Percentiles rank a stretch among this genome's conserved stretches.
Conservation (phyloP, 139 green algal species). For the Bryopsis sp. region DNA sequence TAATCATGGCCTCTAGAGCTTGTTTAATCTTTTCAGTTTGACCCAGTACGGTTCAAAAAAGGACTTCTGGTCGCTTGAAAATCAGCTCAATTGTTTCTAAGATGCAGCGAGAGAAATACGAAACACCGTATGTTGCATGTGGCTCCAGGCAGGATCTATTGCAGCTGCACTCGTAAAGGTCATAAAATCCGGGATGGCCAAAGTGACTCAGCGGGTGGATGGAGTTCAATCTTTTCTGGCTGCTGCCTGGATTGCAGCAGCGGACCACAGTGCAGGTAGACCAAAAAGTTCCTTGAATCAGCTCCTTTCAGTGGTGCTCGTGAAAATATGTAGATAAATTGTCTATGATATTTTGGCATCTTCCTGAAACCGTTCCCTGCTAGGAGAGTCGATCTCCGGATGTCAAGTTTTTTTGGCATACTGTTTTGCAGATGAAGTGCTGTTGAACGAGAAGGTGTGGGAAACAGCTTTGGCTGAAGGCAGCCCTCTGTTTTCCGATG, state of each 20-base stretch:
- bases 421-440: background rate
- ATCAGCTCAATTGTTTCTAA: background rate
- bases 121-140: too few relatives aligned
- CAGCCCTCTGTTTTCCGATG: background rate
- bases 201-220: background rate
- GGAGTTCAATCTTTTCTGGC: constrained; percentile 10
- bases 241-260: background rate
- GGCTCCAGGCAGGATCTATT: background rate
- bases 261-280: constrained; percentile 3
- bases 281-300: background rate
- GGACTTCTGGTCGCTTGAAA: background rate
- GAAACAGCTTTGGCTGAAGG: background rate
- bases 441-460: background rate
- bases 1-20: background rate
- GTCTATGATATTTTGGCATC: background rate
- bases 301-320: background rate
- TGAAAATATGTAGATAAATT: background rate
- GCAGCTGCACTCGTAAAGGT: constrained; percentile 1
- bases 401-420: constrained; percentile 1
- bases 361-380: background rate
- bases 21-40: background rate
- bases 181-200: background rate
- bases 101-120: too few relatives aligned
- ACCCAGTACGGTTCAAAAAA: background rate
- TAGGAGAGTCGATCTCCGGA: background rate